phyloP scores from a whole-genome alignment of 768 basidiomycete species.

The Tylopilus sp. region DNA sequence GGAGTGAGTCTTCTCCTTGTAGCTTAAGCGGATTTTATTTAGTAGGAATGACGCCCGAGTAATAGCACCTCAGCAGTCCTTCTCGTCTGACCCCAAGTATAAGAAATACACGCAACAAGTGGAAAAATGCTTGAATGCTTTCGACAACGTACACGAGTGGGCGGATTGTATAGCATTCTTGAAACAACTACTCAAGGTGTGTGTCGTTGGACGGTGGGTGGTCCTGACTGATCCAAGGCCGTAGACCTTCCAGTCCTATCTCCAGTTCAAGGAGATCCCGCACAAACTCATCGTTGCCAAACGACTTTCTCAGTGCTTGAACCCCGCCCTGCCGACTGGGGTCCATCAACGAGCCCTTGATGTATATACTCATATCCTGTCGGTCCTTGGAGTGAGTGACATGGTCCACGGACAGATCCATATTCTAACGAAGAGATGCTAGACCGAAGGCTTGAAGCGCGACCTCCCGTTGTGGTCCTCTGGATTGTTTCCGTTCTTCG shows the following conservation, averaged over 20 bases:
- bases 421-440: slow-evolving; percentile 9
- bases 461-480: slow-evolving; percentile 94
- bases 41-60: background rate
- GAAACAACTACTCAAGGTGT: slow-evolving; percentile 87
- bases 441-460: slow-evolving; percentile 83
- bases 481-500: slow-evolving; percentile 97
- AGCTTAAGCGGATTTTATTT: background rate
- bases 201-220: background rate
- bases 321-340: slow-evolving; percentile 95
- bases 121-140: slow-evolving; percentile 88
- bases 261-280: slow-evolving; percentile 95
- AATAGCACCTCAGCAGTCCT: slow-evolving; percentile 53
- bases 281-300: slow-evolving; percentile 93
- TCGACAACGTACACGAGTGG: slow-evolving; percentile 98
- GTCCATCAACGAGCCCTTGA: slow-evolving; percentile 96
- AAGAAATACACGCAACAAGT: slow-evolving; percentile 92
- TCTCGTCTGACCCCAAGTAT: slow-evolving; percentile 84
- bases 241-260: slow-evolving; percentile 89
- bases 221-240: background rate
- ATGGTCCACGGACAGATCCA: background rate
- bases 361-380: slow-evolving; percentile 89
- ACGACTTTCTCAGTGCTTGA: slow-evolving; percentile 91
- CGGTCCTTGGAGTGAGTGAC: slow-evolving; percentile 78
- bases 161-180: slow-evolving; percentile 98
- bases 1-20: slow-evolving; percentile 26